phyloP scores from a whole-genome alignment of 345 rosid species.

The Angophora floribunda region DNA sequence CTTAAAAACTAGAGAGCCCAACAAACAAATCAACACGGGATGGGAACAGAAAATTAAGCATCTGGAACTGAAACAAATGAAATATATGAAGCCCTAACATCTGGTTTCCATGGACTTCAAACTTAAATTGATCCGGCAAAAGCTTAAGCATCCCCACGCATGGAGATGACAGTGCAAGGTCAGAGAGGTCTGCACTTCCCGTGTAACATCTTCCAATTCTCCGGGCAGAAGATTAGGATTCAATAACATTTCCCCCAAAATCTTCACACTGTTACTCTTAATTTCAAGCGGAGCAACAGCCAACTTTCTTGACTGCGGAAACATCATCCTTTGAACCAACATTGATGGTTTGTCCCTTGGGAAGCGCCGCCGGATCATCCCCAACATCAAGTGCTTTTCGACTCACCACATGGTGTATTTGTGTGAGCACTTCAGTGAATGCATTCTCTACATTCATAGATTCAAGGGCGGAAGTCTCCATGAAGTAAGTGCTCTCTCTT shows the following conservation, averaged over 20 bases:
- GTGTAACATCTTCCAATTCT: neutral
- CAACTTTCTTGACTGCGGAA: conserved; percentile 60
- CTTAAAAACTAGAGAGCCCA: neutral
- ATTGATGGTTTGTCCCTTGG: conserved; percentile 60
- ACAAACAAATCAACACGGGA: neutral
- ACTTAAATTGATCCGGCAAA: neutral
- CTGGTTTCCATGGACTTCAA: neutral
- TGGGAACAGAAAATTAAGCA: neutral
- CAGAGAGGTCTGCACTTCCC: neutral
- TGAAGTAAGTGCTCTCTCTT: conserved; percentile 64
- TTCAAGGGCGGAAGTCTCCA: conserved; percentile 92
- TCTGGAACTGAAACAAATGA: neutral
- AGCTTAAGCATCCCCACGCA: neutral
- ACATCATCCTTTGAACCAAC: conserved; percentile 64
- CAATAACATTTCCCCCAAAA: neutral
- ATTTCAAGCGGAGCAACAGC: conserved; percentile 50
- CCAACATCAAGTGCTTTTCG: conserved; percentile 57
- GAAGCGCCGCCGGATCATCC: conserved; percentile 55
- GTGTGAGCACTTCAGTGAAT: conserved; percentile 70
- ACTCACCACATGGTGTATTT: conserved; percentile 69
- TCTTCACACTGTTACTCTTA: neutral
- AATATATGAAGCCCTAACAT: neutral
- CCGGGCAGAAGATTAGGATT: neutral
- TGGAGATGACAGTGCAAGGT: neutral
- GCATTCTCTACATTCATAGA: conserved; percentile 77